Evolutionary conservation across 225 moss, liverwort and hornwort genomes (phyloP), one percentile per base, ranked within the genome.

Genomic region (Anthoceros angustus): DNA sequence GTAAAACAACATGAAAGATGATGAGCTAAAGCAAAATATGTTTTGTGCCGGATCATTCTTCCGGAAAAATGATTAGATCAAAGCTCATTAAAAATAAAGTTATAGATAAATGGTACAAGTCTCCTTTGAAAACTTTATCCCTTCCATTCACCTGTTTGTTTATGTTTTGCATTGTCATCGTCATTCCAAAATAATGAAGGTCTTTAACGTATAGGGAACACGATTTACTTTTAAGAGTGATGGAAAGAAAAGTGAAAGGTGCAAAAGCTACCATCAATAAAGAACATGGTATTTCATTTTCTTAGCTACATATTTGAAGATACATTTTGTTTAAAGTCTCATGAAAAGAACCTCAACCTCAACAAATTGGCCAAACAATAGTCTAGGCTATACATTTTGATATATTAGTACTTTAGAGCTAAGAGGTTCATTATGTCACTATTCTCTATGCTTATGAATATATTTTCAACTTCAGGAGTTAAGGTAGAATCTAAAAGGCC

Each of bases 221-320:
- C 55, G 55, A 55, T 55, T 15, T 55, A 20, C 23, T 55, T 18
- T 23, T 55, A 5, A 55, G 23, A 55, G 55, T 55, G 12, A 55
- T 55, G 55, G 55, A 55, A 55, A 55, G 55, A 55, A 55, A 55
- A 23, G 55, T 55, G n/a, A 55, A 15, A 55, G 55, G 55, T 55
- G 55, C 55, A 18, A 55, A 55, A 20, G 55, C 55, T 20, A 55
- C 55, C 55, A 55, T 55, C 18, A 55, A 15, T 18, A 55, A 55
- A 23, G 55, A 55, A 18, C 18, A 55, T 18, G 55, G 55, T 55
- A 55, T 5, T 15, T 55, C 16, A 46, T 16, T 46, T 46, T 46
- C 45, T 46, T 16, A 46, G 16, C 45, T 16, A 46, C 45, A 32
- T 6, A 1, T 16, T 11, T 11, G 45, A 46, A 11, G 11, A 46